Base-by-base conservation (phyloP, 768 basidiomycete species). In the Naganishia vishniacii region DNA sequence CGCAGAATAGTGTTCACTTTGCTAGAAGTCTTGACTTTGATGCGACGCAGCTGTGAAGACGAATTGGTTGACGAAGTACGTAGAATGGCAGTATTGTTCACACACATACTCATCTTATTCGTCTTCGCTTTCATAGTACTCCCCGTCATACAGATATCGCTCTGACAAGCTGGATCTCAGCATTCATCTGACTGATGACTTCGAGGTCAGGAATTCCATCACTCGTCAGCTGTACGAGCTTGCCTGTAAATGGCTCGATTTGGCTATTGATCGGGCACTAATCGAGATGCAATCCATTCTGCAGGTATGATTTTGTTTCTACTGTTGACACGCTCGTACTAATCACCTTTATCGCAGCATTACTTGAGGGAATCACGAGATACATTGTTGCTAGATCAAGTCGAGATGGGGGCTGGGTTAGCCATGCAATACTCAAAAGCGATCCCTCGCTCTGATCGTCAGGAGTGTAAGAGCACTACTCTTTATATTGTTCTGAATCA, bases 211-310 rank as follows among this genome's bases (percentile, higher is more conserved):
- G 48, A 89, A 90, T 70, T 86, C 91, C 42, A 90, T 97, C 68
- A 82, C 92, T 12, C 81, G 81, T 9, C 84, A 87, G 61, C 74
- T 95, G 32, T 85, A 89, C 65, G 81, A 82, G 4, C 84, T 88
- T 70, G 86, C 91, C 11, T 84, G 82, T 63, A 81, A 76, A 20
- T 99, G 94, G 94, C 87, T 99, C 64, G 85, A 88, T 62, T 79
- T 91, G 42, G 91, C 89, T 1, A 80, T 98, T 34, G 84, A 86
- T 12, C 85, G 92, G 20, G 91, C 93, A 1, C 94, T 94, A 0
- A 83, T 92, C 73, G 93, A 95, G 75, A 79, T 97, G 49, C 91
- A 93, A 67, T 89, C 91, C 0, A 91, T 90, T 0, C 79, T 99
- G 60, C 91, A 94, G 83, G 91, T 88, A 71, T n/a, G 31, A 49